Conservation (phyloP, 257 asterid species). For the Striga asiatica region DNA sequence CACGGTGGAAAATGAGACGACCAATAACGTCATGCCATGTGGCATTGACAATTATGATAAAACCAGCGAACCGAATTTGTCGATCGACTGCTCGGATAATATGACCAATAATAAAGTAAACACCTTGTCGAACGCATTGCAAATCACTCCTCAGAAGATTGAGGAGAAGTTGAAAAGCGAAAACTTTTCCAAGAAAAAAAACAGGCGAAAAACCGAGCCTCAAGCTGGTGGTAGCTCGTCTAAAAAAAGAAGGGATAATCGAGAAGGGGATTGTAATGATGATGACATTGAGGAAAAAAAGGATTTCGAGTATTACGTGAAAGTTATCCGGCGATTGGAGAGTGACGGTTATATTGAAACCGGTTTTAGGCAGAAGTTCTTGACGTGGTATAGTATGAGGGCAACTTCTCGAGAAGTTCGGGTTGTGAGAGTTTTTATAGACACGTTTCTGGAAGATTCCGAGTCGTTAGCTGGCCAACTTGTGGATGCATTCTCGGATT, state of each 20-base stretch:
- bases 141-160: too few species aligned
- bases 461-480: constrained; percentile 82
- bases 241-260: constrained; percentile 52
- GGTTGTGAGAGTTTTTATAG: constrained; percentile 60
- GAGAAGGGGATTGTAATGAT: constrained; percentile 32
- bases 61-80: constrained; percentile 21
- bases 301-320: constrained; percentile 72
- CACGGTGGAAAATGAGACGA: constrained; percentile 86
- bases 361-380: constrained; percentile 61
- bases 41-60: constrained; percentile 36
- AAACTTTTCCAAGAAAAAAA: constrained; percentile 28
- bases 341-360: constrained; percentile 68
- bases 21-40: too few species aligned
- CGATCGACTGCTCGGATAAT: too few species aligned
- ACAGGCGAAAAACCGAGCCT: constrained; percentile 39
- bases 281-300: too few species aligned
- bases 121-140: too few species aligned
- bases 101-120: too few species aligned
- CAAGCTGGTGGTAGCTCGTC: constrained; percentile 66
- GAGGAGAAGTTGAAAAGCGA: constrained; percentile 37
- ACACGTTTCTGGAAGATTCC: constrained; percentile 66
- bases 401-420: constrained; percentile 58
- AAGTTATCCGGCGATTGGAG: constrained; percentile 78
- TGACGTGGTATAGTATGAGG: constrained; percentile 93
- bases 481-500: constrained; percentile 54